Evolutionary conservation across 2,329 filamentous ascomycete genomes (phyloP).

Genomic region (Metarhizium sp.): DNA sequence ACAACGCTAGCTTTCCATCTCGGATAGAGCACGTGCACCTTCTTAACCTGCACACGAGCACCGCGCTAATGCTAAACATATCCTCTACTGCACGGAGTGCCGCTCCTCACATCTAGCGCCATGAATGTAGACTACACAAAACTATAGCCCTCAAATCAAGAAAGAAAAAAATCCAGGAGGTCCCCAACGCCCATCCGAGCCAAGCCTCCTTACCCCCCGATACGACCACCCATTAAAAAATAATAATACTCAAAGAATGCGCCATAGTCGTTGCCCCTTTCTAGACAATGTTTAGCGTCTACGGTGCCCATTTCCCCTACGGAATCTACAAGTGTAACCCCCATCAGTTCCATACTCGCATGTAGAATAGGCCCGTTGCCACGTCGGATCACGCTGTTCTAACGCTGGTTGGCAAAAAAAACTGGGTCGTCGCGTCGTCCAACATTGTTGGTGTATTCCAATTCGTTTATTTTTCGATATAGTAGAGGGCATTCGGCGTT

Average conservation of each 20-base stretch:
- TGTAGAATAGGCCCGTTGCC: background rate
- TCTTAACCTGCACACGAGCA: too few relatives aligned
- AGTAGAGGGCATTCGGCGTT: background rate
- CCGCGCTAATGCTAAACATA: background rate
- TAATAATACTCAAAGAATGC: background rate
- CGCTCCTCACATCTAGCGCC: background rate
- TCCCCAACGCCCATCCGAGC: background rate
- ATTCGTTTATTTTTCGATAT: background rate
- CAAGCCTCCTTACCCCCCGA: too few relatives aligned
- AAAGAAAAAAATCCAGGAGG: background rate
- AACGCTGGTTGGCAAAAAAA: background rate
- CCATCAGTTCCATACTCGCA: background rate
- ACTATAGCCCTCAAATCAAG: background rate
- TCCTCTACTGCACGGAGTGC: background rate
- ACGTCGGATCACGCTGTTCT: background rate
- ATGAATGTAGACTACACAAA: background rate
- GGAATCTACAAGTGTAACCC: background rate
- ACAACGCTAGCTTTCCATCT: too few relatives aligned
- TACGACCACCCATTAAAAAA: background rate
- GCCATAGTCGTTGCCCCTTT: background rate
- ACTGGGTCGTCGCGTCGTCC: background rate
- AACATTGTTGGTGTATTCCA: background rate
- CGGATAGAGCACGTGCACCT: too few relatives aligned
- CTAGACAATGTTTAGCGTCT: background rate
- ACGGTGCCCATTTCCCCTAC: background rate